Evolutionary conservation across 306 rosid genomes (phyloP), one percentile per base, ranked within the genome.

Genomic region (Psophocarpus tetragonolobus): DNA sequence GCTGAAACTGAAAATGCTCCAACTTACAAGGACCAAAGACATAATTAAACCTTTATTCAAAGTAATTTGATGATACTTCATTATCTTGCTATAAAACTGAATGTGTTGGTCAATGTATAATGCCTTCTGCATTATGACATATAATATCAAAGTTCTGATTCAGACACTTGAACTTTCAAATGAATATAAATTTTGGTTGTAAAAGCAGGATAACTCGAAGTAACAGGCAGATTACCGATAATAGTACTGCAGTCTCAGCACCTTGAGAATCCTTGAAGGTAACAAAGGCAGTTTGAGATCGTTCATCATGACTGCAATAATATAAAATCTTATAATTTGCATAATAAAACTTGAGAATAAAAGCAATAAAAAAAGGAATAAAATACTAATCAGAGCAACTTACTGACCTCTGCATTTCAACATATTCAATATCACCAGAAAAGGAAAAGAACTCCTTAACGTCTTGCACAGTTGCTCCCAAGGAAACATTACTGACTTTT

Each of bases 201-300:
- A n/a, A n/a, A n/a, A n/a, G n/a, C n/a, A n/a, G n/a, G n/a, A n/a
- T n/a, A n/a, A n/a, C n/a, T n/a, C n/a, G n/a, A n/a, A n/a, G n/a
- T n/a, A n/a, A n/a, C n/a, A n/a, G 32, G 79, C 23, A 35, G 51
- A 68, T 87, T 91, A 94, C 98, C 80, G 98, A 94, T 69, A 94
- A 85, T 68, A 94, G 87, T 36, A 88, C 89, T 1, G 98, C 98
- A 87, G 98, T 94, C 87, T 94, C 98, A 14, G 98, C 92, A 56
- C 97, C 98, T 84, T 92, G 96, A 14, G 79, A 50, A 80, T 94
- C 97, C 92, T 92, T 89, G 90, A 94, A 94, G 78, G 97, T 94
- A 61, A 94, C 93, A 72, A 84, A 92, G 70, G 98, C 97, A 74
- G 79, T 87, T 89, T 94, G 98, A 72, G 94, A 89, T 84, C 90